phyloP scores from a whole-genome alignment of 176 grass and related monocot species.

The barley (Hordeum vulgare) region DNA sequence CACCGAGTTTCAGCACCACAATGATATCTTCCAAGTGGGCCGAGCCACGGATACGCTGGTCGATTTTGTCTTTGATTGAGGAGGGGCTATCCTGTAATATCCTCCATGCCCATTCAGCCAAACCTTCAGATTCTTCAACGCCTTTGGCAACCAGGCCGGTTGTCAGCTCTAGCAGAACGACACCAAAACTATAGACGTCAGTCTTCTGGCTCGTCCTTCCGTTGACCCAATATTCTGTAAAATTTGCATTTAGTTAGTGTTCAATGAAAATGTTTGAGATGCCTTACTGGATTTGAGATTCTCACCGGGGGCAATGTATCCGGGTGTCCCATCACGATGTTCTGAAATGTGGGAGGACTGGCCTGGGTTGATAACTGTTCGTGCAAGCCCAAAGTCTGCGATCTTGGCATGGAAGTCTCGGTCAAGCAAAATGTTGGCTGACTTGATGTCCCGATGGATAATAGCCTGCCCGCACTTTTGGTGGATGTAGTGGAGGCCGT shows the following conservation, averaged over 20 bases:
- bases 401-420: slow-evolving; percentile 46
- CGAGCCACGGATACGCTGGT: no score
- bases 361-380: slow-evolving; percentile 35
- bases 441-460: slow-evolving; percentile 75
- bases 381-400: slow-evolving; percentile 70
- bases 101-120: no score
- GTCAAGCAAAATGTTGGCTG: slow-evolving; percentile 72
- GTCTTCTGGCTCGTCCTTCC: not conserved
- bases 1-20: no score
- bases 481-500: slow-evolving; percentile 73
- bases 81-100: no score
- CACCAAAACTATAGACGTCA: not conserved
- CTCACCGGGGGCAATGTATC: slow-evolving; percentile 72
- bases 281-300: not conserved
- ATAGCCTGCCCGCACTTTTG: slow-evolving; percentile 28
- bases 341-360: slow-evolving; percentile 39
- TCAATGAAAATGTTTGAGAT: not conserved
- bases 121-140: no score
- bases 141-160: not conserved
- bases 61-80: no score
- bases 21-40: no score
- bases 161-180: not conserved
- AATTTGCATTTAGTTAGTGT: not conserved
- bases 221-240: not conserved
- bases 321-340: slow-evolving; percentile 38